Conservation (phyloP, 2,329 filamentous ascomycete species). For the Teratosphaeria viscida region DNA sequence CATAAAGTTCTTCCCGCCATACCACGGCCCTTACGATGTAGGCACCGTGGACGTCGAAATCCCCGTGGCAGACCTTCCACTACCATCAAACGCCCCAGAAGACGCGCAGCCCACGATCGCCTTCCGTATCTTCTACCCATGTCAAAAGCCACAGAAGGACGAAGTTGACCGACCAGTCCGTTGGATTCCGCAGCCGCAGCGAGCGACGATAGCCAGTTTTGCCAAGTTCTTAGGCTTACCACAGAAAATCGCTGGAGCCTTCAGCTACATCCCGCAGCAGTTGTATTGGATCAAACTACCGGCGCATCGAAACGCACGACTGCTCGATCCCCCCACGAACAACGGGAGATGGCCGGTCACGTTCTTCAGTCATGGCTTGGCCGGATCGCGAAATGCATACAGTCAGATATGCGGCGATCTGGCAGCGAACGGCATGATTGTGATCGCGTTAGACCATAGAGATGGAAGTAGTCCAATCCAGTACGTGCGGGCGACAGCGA, state of each 20-base stretch:
- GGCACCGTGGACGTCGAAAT: slow-evolving; percentile 75
- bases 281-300: slow-evolving; percentile 66
- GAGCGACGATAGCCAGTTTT: slow-evolving; percentile 64
- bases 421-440: slow-evolving; percentile 70
- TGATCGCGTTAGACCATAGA: slow-evolving; percentile 71
- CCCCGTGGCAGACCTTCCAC: slow-evolving; percentile 49
- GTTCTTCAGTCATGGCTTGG: slow-evolving; percentile 78
- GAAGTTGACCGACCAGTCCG: slow-evolving; percentile 50
- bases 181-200: slow-evolving; percentile 71
- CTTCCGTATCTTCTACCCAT: slow-evolving; percentile 76
- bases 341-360: slow-evolving; percentile 64
- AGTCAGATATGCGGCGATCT: slow-evolving; percentile 71
- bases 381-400: slow-evolving; percentile 72
- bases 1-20: slow-evolving; percentile 61
- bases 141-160: slow-evolving; percentile 28
- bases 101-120: slow-evolving; percentile 58
- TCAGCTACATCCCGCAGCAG: slow-evolving; percentile 45
- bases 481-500: slow-evolving; percentile 52
- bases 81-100: slow-evolving; percentile 46
- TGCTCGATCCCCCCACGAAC: slow-evolving; percentile 40
- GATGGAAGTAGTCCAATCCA: slow-evolving; percentile 72
- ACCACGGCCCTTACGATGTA: slow-evolving; percentile 67
- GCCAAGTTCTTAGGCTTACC: slow-evolving; percentile 60
- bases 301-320: slow-evolving; percentile 57
- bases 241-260: slow-evolving; percentile 13